Percentiles rank a stretch among this genome's conserved stretches.
These are phyloP conservation scores for Gnetum montanum DNA, from an alignment of 75 land plant species.

Conservation along the genomic window DNA sequence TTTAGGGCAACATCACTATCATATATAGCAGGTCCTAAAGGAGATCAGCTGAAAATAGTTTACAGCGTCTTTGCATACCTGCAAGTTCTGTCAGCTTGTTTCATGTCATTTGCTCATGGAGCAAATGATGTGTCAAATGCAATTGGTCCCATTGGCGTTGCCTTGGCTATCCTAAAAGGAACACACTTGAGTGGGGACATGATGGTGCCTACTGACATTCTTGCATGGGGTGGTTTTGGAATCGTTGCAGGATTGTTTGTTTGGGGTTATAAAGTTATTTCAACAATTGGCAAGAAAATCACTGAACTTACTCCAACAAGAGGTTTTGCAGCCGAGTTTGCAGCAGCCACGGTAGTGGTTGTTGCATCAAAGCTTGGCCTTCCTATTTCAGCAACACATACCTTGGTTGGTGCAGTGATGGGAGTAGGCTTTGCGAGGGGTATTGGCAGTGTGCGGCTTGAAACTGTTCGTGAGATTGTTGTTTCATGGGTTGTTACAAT, in stretches of 20 bases:
- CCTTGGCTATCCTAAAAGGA: conserved; percentile 77
- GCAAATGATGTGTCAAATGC: conserved; percentile 99
- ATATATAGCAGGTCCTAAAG: conserved; percentile 81
- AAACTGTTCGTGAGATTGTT: conserved; percentile 83
- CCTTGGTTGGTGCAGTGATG: conserved; percentile 97
- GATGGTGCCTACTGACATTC: conserved; percentile 68
- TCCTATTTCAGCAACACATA: conserved; percentile 96
- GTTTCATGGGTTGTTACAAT: conserved; percentile 91
- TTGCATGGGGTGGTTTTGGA: conserved; percentile 99
- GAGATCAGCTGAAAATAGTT: conserved; percentile 76
- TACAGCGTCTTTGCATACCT: conserved; percentile 96
- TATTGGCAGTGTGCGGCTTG: conserved; percentile 75
- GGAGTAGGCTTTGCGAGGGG: conserved; percentile 97
- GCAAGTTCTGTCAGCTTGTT: conserved; percentile 92
- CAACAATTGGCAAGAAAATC: conserved; percentile 96
- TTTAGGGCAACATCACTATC: conserved; percentile 33
- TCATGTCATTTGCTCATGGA: conserved; percentile 99
- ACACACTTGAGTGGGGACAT: conserved; percentile 35
- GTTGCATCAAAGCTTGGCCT: conserved; percentile 87
- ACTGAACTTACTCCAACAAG: conserved; percentile 95
- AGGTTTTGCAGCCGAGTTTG: conserved; percentile 98
- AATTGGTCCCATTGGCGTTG: conserved; percentile 89
- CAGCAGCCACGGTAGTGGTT: conserved; percentile 94
- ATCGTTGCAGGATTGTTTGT: conserved; percentile 88
- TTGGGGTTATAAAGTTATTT: conserved; percentile 97